Base-by-base conservation (phyloP, 345 rosid species). In the Citrus cavaleriei region DNA sequence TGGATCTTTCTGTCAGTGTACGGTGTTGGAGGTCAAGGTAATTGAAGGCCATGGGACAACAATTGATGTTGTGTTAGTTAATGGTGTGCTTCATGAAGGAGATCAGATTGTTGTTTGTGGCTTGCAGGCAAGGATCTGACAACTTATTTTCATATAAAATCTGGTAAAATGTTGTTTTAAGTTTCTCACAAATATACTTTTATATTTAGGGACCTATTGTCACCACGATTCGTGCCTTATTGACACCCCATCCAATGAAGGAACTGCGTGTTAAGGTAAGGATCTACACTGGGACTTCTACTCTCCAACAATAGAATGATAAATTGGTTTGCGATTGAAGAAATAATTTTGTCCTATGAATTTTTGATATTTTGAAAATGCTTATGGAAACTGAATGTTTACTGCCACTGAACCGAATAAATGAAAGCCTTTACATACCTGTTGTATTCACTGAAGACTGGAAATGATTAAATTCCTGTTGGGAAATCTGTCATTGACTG, bases 181-280 rank as follows among this genome's bases (percentile, higher is more conserved):
- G 40, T 27, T 74, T 74, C 38, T 81, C 76, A 35, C 27, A 62
- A 58, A 80, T 61, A n/a, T 55, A 54, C 63, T 80, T 83, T 80
- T 42, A 51, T 34, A 83, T 81, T 64, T 83, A 96, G 98, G 98
- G 95, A 42, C 95, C 98, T 63, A 96, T 96, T 77, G 96, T 90
- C 51, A 94, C 99, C 72, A 80, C 77, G 2, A 90, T 96, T 82
- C 91, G 99, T 86, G 94, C 98, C 80, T 73, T 96, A 75, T 81
- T 96, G 83, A 96, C 97, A 61, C 98, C 99, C 8, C 99, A 94
- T 85, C 98, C 99, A 51, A 95, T 95, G 99, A 95, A 92, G 87
- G 99, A 95, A 90, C 87, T 92, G 59, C 89, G 98, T 49, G 95
- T 96, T 74, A 94, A 96, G 97, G 99, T 94, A 79, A 71, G 80